These are phyloP conservation scores for Plenodomus lindquistii DNA, from an alignment of 2,329 filamentous ascomycete species.

Conservation along the genomic window DNA sequence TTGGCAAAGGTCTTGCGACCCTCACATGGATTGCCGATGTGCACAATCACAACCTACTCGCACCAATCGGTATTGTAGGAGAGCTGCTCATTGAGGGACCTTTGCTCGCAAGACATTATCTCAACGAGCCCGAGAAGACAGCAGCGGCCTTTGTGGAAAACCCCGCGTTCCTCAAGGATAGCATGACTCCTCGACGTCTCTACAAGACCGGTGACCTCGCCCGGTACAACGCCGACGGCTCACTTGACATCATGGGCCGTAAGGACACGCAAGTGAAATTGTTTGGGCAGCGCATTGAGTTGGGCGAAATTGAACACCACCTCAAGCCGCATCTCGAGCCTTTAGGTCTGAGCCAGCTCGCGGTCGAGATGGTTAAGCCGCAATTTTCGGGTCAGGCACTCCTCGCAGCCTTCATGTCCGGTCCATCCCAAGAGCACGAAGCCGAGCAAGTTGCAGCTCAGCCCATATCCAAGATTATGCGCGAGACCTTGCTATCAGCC, in stretches of 20 bases:
- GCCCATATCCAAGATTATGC: neutral
- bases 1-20: too few relatives aligned
- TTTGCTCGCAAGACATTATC: constrained; percentile 36
- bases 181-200: neutral
- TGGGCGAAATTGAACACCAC: constrained; percentile 25
- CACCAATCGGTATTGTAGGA: constrained; percentile 18
- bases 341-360: too few relatives aligned
- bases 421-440: neutral
- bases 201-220: constrained; percentile 9
- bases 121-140: constrained; percentile 29
- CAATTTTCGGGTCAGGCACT: neutral
- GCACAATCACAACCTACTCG: constrained; percentile 5
- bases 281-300: constrained; percentile 20
- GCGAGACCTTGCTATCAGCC: too few relatives aligned
- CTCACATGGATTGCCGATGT: constrained; percentile 46
- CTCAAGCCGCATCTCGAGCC: neutral
- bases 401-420: neutral
- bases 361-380: too few relatives aligned
- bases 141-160: constrained; percentile 34
- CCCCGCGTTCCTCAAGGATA: constrained; percentile 1
- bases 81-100: constrained; percentile 63
- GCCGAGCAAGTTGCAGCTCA: neutral
- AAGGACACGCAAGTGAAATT: constrained; percentile 24
- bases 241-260: constrained; percentile 9
- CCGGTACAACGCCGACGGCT: constrained; percentile 10